Evolutionary conservation across 352 stramenopile genomes (phyloP), one percentile per base, ranked within the genome.

Genomic region (Pythium rhizo-oryzae): DNA sequence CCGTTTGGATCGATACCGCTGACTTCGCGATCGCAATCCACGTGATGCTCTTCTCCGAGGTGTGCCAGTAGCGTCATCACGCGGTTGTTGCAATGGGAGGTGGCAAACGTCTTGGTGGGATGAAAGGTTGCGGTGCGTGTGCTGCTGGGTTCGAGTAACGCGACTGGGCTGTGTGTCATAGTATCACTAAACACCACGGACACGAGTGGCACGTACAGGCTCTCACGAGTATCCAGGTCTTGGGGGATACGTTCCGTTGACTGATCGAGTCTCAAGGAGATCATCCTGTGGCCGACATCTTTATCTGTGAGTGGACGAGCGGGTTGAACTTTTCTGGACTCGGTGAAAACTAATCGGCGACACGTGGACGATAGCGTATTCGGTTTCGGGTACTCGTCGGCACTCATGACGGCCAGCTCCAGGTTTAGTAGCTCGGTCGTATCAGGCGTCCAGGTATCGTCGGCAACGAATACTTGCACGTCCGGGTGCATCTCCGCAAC

Each of bases 151-250:
- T 49, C 33, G 0, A 62, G 37, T 1, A 62, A 39, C n/a, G 23
- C 37, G 9, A 33, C 9, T 59, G 58, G 33, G 28, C 51, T 3
- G 11, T 8, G 35, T 71, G 52, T 8, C 2, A 19, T 5, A 12
- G 23, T 51, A 24, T 53, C 24, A 13, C 39, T 41, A 16, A 62
- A 62, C 8, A 41, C 23, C 15, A 52, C 7, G 24, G 55, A 62
- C 37, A 37, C 55, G 2, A 62, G 39, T 18, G 55, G 55, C 18
- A 62, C 41, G 41, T 52, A 53, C 21, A 62, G 5, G 43, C 6
- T 7, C 7, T 49, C 19, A 16, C 6, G 43, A 11, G 12, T 41
- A 1, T 41, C 35, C 8, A 15, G 12, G 35, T 15, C 35, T 15
- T 11, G 35, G 8, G 8, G 35, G 35, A 41, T 11, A 11, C 8